These are phyloP conservation scores for Brassica hybrid DNA, from an alignment of 441 rosid species.

Conservation along the genomic window DNA sequence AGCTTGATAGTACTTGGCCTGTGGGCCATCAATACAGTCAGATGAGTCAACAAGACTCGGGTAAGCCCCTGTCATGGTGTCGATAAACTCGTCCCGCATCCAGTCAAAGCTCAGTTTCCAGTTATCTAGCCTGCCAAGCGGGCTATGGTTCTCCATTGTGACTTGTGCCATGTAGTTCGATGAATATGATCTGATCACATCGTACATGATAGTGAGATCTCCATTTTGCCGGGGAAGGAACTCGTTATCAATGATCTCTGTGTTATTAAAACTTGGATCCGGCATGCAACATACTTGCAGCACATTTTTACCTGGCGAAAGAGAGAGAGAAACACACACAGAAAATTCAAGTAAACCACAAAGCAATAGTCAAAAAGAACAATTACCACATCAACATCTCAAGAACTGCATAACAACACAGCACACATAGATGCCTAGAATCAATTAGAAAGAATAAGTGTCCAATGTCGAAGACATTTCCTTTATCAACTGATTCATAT, in stretches of 20 bases:
- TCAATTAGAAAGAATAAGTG: neutral
- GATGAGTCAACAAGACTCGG: constrained; percentile 73
- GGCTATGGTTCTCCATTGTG: constrained; percentile 69
- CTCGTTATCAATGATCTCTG: constrained; percentile 57
- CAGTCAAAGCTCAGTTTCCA: constrained; percentile 97
- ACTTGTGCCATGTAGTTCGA: constrained; percentile 84
- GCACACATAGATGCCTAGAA: neutral
- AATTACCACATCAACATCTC: neutral
- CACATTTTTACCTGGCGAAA: constrained; percentile 54
- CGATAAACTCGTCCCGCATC: constrained; percentile 86
- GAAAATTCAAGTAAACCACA: constrained; percentile 15
- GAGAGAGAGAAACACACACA: neutral
- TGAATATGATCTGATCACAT: constrained; percentile 78
- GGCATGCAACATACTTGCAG: constrained; percentile 77
- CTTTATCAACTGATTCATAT: neutral
- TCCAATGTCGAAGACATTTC: neutral
- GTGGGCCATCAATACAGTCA: constrained; percentile 74
- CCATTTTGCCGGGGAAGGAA: constrained; percentile 77
- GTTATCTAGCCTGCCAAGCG: constrained; percentile 91
- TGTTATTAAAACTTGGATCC: constrained; percentile 57
- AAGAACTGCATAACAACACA: neutral
- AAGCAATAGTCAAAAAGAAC: constrained; percentile 12
- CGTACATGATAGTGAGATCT: constrained; percentile 93
- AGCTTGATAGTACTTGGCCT: constrained; percentile 57
- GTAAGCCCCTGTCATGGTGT: constrained; percentile 87